phyloP scores from a whole-genome alignment of 2,329 filamentous ascomycete genomes.

The Monosporascus sp. region DNA sequence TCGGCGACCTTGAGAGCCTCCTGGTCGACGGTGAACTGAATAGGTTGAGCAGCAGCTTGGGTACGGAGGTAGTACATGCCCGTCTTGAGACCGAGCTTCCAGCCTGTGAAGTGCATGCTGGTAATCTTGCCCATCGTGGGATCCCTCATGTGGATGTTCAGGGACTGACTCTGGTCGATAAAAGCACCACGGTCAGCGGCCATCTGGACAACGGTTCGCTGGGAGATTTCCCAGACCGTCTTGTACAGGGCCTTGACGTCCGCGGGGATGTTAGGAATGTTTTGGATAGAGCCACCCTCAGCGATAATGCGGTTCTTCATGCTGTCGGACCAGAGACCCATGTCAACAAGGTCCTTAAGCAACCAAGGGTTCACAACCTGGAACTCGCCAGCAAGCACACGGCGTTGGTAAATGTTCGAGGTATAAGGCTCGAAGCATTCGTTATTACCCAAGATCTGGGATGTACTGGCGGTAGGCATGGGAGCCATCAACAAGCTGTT shows the following conservation, averaged over 20 bases:
- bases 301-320: conserved; percentile 99
- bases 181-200: conserved; percentile 96
- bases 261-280: conserved; percentile 91
- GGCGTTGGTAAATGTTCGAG: conserved; percentile 98
- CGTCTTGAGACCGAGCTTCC: conserved; percentile 98
- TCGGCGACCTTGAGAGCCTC: conserved; percentile 86
- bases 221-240: conserved; percentile 99
- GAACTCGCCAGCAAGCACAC: conserved; percentile 96
- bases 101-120: conserved; percentile 98
- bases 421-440: conserved; percentile 99
- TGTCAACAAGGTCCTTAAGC: conserved; percentile 94
- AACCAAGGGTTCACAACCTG: conserved; percentile 99
- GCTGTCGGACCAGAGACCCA: conserved; percentile 96
- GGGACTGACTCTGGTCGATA: conserved; percentile 97
- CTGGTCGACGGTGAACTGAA: conserved; percentile 98
- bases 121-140: conserved; percentile 99
- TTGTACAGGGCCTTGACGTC: conserved; percentile 98
- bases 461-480: conserved; percentile 97
- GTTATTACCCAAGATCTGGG: conserved; percentile 97
- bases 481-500: conserved; percentile 94
- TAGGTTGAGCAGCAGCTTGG: conserved; percentile 91
- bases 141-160: conserved; percentile 99
- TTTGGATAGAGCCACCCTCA: conserved; percentile 91
- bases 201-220: conserved; percentile 95
- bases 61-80: conserved; percentile 99